A percentile compares a stretch with the other conserved stretches of the same genome.
Conservation (phyloP, 2,329 filamentous ascomycete species). For the Myriosclerotinia duriaeana region DNA sequence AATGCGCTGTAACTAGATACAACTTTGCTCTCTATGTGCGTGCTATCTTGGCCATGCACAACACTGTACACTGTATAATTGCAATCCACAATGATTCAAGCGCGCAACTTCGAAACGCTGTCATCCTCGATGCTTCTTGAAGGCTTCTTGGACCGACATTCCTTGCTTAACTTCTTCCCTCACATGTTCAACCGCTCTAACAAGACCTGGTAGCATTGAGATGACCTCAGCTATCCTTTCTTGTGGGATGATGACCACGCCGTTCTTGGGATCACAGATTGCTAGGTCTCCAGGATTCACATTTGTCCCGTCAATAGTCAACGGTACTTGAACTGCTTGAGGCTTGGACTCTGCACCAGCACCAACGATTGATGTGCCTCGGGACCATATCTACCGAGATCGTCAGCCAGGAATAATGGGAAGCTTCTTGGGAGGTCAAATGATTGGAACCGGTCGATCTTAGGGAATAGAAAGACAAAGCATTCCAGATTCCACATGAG, state of each 20-base stretch:
- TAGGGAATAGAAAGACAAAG: background rate
- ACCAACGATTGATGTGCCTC: slow-evolving; percentile 57
- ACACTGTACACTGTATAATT: background rate
- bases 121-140: slow-evolving; percentile 47
- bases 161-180: slow-evolving; percentile 64
- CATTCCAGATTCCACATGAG: background rate
- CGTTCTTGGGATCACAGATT: slow-evolving; percentile 68
- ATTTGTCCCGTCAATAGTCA: slow-evolving; percentile 47
- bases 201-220: slow-evolving; percentile 46
- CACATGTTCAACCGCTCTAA: slow-evolving; percentile 57
- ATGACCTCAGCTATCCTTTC: slow-evolving; percentile 60
- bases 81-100: background rate
- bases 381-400: slow-evolving; percentile 52
- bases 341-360: slow-evolving; percentile 56
- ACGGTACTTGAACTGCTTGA: slow-evolving; percentile 51
- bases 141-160: slow-evolving; percentile 63
- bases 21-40: background rate
- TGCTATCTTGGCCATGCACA: background rate
- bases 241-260: slow-evolving; percentile 65
- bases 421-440: background rate
- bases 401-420: slow-evolving; percentile 13
- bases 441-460: background rate
- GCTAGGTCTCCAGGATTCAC: slow-evolving; percentile 62
- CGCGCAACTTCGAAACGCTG: background rate
- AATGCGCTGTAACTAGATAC: background rate